Conservation (phyloP, 1,284 basidiomycete species). For the Boletus sp. region DNA sequence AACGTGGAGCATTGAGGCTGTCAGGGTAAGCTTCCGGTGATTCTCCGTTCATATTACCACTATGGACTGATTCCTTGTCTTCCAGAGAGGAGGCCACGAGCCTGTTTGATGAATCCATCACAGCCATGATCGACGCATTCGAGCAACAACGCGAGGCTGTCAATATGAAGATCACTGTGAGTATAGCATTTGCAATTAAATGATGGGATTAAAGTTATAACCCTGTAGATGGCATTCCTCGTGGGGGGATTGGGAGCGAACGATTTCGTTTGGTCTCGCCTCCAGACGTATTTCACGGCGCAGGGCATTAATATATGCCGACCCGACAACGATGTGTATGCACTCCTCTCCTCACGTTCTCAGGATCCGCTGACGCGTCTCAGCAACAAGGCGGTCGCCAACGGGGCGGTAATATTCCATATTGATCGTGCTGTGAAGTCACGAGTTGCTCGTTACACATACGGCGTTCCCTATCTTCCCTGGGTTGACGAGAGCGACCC, state of each 20-base stretch:
- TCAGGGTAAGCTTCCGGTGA: not conserved
- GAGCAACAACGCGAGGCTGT: not conserved
- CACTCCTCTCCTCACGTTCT: no score
- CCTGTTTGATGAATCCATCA: not conserved
- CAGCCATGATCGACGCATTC: constrained; percentile 1
- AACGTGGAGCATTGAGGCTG: not conserved
- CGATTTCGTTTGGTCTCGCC: constrained; percentile 1
- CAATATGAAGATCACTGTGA: not conserved
- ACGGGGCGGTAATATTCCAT: not conserved
- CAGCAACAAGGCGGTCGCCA: constrained; percentile 6
- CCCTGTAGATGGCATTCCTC: not conserved
- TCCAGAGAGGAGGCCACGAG: not conserved
- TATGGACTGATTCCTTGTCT: not conserved
- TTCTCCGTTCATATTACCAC: no score
- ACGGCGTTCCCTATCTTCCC: not conserved
- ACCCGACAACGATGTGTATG: constrained; percentile 3
- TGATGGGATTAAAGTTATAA: not conserved
- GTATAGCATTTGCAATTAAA: not conserved
- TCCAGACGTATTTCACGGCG: not conserved
- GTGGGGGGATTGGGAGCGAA: constrained; percentile 1
- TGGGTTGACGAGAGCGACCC: not conserved
- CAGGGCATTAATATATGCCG: not conserved
- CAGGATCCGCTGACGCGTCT: not conserved
- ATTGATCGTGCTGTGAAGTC: not conserved
- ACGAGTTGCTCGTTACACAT: not conserved